Evolutionary conservation across 2,329 filamentous ascomycete genomes (phyloP), one percentile per base, ranked within the genome.

Genomic region (Trichoderma polysporum): DNA sequence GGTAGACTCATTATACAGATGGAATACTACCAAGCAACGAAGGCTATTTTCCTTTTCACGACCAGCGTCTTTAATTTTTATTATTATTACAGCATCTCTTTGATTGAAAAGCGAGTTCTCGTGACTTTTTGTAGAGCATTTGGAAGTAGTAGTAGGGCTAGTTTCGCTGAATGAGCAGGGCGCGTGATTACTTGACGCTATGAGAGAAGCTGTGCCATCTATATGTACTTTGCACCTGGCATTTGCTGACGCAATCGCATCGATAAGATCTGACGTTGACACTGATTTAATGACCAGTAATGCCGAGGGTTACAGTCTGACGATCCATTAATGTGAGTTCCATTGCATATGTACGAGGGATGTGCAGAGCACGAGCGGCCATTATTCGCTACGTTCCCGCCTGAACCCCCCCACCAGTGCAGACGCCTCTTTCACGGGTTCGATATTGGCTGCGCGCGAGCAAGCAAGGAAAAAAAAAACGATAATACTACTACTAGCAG

Each of bases 1-100:
- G 59, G 59, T 62, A 62, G 47, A 59, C 13, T 25, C 41, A 50
- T n/a, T 59, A 66, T 35, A 52, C 63, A 60, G 27, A 60, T 53
- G 56, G 45, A 59, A 66, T 49, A 60, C 45, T 60, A 66, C 63
- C 35, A 66, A 58, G 37, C 15, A 58, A 45, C 9, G 47, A 59
- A 19, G 54, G 33, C 29, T 25, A 10, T 12, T 59, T 59, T 47
- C 37, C n/a, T 59, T 17, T 59, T 47, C 37, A 47, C 45, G 56
- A 29, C 37, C 35, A 12, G 12, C 27, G 4, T 45, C n/a, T 45
- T 45, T 47, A 8, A 8, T 49, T 10, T 19, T 45, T 7, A 17
- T 3, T 19, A n/a, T 45, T 45, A 45, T 19, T 8, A 9, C 39
- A n/a, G n/a, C n/a, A n/a, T n/a, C 10, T 37, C 15, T 37, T 37